Conservation (phyloP, 2,329 filamentous ascomycete genomes). For the Fulvia fulva region DNA sequence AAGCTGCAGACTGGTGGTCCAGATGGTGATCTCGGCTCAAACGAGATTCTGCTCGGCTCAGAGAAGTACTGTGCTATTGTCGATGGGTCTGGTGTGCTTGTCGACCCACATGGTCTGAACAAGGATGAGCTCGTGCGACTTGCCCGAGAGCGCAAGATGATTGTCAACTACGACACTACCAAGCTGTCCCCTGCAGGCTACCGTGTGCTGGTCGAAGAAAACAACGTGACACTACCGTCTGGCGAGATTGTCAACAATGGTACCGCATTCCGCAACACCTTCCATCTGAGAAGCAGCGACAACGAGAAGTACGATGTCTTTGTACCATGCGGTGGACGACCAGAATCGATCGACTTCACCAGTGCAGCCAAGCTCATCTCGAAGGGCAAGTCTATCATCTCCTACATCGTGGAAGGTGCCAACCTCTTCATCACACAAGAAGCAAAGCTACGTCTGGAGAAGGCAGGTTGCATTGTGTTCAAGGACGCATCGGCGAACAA, state of each 20-base stretch:
- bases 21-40: constrained; percentile 93
- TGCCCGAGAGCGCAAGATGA: constrained; percentile 84
- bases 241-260: constrained; percentile 88
- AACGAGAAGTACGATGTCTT: constrained; percentile 73
- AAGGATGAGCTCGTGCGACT: constrained; percentile 77
- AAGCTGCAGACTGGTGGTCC: constrained; percentile 98
- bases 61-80: constrained; percentile 95
- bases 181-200: constrained; percentile 89
- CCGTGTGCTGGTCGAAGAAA: constrained; percentile 87
- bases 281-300: constrained; percentile 67
- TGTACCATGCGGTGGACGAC: constrained; percentile 92
- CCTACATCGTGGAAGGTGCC: constrained; percentile 95
- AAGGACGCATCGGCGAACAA: constrained; percentile 99
- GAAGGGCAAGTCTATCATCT: constrained; percentile 80
- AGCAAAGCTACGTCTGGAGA: constrained; percentile 89
- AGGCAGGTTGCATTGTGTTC: constrained; percentile 91
- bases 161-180: constrained; percentile 75
- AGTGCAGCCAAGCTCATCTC: constrained; percentile 84
- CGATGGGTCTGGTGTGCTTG: constrained; percentile 92
- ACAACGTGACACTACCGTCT: constrained; percentile 77
- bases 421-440: constrained; percentile 99
- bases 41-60: constrained; percentile 92
- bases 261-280: constrained; percentile 94
- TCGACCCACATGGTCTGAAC: constrained; percentile 86
- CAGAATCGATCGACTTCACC: constrained; percentile 91